Evolutionary conservation across 2,329 filamentous ascomycete species (phyloP), one percentile per base, ranked within the genome.

Genomic region (Ophiostoma sp.): DNA sequence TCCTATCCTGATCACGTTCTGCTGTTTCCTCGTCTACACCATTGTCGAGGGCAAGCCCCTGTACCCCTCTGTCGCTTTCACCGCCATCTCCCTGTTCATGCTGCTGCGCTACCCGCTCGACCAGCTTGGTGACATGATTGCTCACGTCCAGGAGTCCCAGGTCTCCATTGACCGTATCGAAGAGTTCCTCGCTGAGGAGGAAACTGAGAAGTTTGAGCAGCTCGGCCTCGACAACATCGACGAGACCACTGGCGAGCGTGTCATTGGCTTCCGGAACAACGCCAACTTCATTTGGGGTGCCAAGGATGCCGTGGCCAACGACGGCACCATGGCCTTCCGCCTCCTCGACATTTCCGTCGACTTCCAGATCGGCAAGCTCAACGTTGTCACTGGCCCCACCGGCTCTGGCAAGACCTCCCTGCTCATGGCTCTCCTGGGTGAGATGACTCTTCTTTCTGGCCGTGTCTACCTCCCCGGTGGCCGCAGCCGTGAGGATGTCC

Each of bases 61-160:
- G 69, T 90, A 95, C 68, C 94, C 95, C 0, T 98, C 95, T 0
- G 85, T 98, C 72, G 95, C 95, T 3, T 99, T 99, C 80, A 97
- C 95, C 1, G 93, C 95, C 52, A 89, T 99, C 69, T 98, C 95
- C 0, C 89, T 99, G 73, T 99, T 99, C 79, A 94, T 94, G 78
- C 88, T 99, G 57, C 88, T 99, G 17, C 90, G 95, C 67, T 92
- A 97, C 69, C 95, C 95, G 4, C 83, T 99, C 65, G 95, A 99
- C 78, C 94, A 98, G 80, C 85, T 99, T 69, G 95, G 95, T 68
- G 95, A 99, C 79, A 99, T 99, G 95, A 90, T 98, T 77, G 95
- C 95, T 13, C 95, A 98, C 80, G 94, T 99, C 4, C 93, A 97
- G 81, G 95, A 99, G 80, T 92, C 94, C 33, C 96, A 96, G 81